phyloP scores from a whole-genome alignment of 1,284 basidiomycete genomes.

The Malassezia globosa region DNA sequence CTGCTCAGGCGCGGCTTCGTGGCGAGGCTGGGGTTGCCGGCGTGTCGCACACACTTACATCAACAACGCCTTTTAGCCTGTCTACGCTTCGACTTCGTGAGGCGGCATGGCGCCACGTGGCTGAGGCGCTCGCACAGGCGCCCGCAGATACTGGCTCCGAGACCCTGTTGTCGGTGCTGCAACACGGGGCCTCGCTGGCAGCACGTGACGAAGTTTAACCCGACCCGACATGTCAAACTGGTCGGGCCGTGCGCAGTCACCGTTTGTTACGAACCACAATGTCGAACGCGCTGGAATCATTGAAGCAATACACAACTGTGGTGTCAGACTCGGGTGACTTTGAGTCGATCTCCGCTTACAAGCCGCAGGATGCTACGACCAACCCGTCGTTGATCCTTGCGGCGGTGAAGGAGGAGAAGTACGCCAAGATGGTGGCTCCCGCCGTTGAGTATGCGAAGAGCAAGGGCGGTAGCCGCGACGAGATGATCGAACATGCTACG shows the following conservation, averaged over 20 bases:
- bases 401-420: conserved; percentile 78
- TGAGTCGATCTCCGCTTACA: conserved; percentile 44
- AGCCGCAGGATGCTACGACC: conserved; percentile 47
- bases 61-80: conserved; percentile 5
- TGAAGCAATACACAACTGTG: conserved; percentile 45
- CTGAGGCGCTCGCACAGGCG: conserved; percentile 2
- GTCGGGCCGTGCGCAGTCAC: background rate
- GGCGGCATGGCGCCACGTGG: conserved; percentile 15
- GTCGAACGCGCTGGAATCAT: conserved; percentile 32
- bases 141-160: background rate
- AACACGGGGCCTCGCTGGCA: conserved; percentile 1
- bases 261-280: conserved; percentile 12
- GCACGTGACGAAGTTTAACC: background rate
- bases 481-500: conserved; percentile 56
- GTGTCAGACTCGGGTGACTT: conserved; percentile 47
- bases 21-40: conserved; percentile 16
- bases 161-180: background rate
- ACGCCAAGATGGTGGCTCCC: conserved; percentile 69
- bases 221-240: too few relatives aligned
- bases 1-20: conserved; percentile 8
- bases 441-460: conserved; percentile 72
- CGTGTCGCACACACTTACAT: background rate
- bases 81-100: conserved; percentile 15
- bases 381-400: conserved; percentile 61
- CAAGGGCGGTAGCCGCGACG: conserved; percentile 52